Base-by-base conservation (phyloP, 192 early-diverging fungal genomes). In the Dissophora ornata region DNA sequence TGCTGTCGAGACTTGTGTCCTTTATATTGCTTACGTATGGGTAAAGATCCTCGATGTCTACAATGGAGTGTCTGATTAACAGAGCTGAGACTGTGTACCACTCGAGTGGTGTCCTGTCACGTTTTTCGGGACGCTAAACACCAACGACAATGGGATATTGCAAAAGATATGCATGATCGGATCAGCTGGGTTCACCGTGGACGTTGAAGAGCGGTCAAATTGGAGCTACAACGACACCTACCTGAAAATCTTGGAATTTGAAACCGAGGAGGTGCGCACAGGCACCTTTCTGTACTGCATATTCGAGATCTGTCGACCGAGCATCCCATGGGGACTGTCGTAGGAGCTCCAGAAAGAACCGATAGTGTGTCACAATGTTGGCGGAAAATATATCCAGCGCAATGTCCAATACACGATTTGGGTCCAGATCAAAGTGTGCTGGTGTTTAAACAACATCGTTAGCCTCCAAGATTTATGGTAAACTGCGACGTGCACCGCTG, bases 361-460 rank as follows among this genome's bases (percentile, higher is more conserved):
- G 82, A 61, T 90, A 86, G 13, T 92, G 84, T 22, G 84, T 78
- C 16, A 70, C 63, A n/a, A 93, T 80, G 38, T 92, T 90, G 2
- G 84, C 88, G 34, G 88, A 82, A 71, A 95, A 94, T 2, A 89
- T 66, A 51, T 96, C 93, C 36, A 95, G 69, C 3, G 92, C 73
- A 21, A 96, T 62, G 66, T 93, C 93, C 49, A 94, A 57, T 0
- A 94, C 91, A n/a, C 94, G 87, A 79, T 91, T 94, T 0, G 93
- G 93, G 57, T 96, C 94, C 46, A 96, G 71, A 63, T 88, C 84
- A 70, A 96, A 96, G 40, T 87, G 90, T 25, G 93, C 85, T 80
- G n/a, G n/a, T n/a, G n/a, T n/a, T n/a, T n/a, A n/a, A n/a, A n/a
- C n/a, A n/a, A n/a, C n/a, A n/a, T n/a, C n/a, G n/a, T n/a, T n/a